Evolutionary conservation across 176 grass and related monocot genomes (phyloP).

Genomic region (Thinopyrum elongatum): DNA sequence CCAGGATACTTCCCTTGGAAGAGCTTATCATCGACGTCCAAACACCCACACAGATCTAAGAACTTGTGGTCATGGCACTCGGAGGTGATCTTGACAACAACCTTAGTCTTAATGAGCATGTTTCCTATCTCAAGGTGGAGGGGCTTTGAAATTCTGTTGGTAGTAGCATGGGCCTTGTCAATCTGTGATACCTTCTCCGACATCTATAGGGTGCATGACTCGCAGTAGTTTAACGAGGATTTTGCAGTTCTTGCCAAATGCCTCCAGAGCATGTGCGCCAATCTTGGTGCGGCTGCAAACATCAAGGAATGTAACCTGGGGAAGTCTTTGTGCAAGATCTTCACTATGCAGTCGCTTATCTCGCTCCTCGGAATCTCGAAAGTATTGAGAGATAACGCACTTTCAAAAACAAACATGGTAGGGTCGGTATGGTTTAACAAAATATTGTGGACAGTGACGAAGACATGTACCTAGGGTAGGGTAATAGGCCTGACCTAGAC

Average conservation of each 20-base stretch:
- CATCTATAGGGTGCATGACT: conserved; percentile 74
- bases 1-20: conserved; percentile 44
- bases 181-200: conserved; percentile 66
- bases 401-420: conserved; percentile 16
- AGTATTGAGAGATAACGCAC: conserved; percentile 54
- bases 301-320: conserved; percentile 70
- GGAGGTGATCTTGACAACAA: conserved; percentile 9
- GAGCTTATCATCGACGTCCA: conserved; percentile 62
- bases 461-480: too few relatives aligned
- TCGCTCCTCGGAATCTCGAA: conserved; percentile 82
- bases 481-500: too few relatives aligned
- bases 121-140: conserved; percentile 73
- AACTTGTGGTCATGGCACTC: conserved; percentile 52
- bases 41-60: conserved; percentile 77
- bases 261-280: conserved; percentile 57
- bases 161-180: conserved; percentile 76
- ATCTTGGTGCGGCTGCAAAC: conserved; percentile 83
- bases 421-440: conserved; percentile 10
- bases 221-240: conserved; percentile 50
- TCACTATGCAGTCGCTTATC: conserved; percentile 72
- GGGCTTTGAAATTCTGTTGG: conserved; percentile 50
- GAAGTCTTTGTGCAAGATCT: conserved; percentile 49
- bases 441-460: not conserved
- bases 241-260: conserved; percentile 74
- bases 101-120: conserved; percentile 56